phyloP scores from a whole-genome alignment of 169 alveolate species.

The Nephromyces sp. region DNA sequence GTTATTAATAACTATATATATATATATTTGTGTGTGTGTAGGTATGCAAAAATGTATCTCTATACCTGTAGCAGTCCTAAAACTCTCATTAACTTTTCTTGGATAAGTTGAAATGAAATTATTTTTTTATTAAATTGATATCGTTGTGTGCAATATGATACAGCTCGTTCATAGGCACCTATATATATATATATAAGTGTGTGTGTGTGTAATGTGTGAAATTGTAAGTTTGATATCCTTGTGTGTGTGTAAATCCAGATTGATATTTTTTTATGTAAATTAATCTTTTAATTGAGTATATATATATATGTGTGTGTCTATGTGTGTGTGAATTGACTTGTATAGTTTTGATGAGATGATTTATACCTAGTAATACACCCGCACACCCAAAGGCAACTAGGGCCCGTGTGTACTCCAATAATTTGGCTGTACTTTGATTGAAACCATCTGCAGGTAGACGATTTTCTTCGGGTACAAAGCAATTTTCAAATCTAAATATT shows the following conservation, averaged over 20 bases:
- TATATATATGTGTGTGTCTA: background rate
- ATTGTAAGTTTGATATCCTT: too few relatives aligned
- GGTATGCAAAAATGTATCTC: background rate
- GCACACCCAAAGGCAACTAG: conserved; percentile 54
- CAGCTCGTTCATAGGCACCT: conserved; percentile 60
- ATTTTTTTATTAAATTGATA: conserved; percentile 55
- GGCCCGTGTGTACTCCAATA: conserved; percentile 58
- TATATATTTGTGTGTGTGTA: background rate
- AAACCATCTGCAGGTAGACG: conserved; percentile 47
- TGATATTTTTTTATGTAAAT: too few relatives aligned
- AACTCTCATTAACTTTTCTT: conserved; percentile 60
- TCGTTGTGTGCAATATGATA: conserved; percentile 44
- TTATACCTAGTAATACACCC: conserved; percentile 42
- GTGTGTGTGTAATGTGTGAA: too few relatives aligned
- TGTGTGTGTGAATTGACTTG: background rate
- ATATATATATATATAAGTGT: too few relatives aligned
- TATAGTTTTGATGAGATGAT: background rate
- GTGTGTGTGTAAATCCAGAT: too few relatives aligned
- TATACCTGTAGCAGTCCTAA: conserved; percentile 36
- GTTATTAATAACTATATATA: too few relatives aligned
- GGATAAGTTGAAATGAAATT: conserved; percentile 55
- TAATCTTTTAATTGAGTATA: too few relatives aligned
- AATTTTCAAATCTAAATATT: conserved; percentile 33
- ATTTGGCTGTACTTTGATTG: conserved; percentile 50
- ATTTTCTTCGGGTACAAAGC: conserved; percentile 57